phyloP scores from a whole-genome alignment of 140 eudicot genomes.

The Oenanthe javanica region DNA sequence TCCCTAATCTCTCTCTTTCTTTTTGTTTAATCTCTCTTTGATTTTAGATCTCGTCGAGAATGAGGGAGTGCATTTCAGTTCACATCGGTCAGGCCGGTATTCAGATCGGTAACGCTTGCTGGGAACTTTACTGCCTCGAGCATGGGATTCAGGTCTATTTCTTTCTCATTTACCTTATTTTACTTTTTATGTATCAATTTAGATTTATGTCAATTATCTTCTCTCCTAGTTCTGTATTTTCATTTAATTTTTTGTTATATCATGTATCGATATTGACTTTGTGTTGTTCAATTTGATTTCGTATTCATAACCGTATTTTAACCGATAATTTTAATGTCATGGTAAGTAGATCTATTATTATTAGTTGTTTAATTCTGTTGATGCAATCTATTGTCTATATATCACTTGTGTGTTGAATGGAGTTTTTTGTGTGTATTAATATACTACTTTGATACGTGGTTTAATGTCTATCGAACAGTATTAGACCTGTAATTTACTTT shows the following conservation, averaged over 20 bases:
- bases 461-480: no score
- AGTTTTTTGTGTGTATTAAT: background rate
- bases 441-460: background rate
- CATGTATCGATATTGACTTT: background rate
- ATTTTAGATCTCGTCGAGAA: constrained; percentile 5
- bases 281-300: background rate
- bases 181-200: background rate
- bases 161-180: background rate
- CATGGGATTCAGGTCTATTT: constrained; percentile 8
- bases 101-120: constrained; percentile 15
- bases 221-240: background rate
- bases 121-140: constrained; percentile 16
- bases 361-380: background rate
- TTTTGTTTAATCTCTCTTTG: background rate
- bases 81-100: constrained; percentile 17
- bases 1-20: background rate
- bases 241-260: background rate
- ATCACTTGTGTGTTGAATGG: background rate
- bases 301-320: background rate
- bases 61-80: constrained; percentile 15
- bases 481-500: background rate
- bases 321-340: background rate
- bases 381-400: background rate
- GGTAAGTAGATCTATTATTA: background rate
- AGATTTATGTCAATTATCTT: background rate